Evolutionary conservation across 1,284 basidiomycete species (phyloP).

Genomic region (Ganoderma sp.): DNA sequence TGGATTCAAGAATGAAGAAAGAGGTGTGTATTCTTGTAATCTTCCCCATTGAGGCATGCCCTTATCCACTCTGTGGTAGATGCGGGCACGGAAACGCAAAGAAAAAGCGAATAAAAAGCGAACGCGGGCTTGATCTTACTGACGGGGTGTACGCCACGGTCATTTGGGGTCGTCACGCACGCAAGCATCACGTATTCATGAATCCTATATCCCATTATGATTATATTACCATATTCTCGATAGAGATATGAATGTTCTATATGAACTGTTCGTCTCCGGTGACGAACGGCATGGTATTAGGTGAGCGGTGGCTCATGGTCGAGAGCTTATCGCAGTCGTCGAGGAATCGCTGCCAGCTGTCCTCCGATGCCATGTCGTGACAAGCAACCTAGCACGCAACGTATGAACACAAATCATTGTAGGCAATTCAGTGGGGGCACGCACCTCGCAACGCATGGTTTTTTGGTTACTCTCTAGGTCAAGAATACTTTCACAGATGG

Average conservation of each 20-base stretch:
- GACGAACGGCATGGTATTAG: background rate
- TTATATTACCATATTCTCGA: slow-evolving; percentile 25
- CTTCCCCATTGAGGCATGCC: slow-evolving; percentile 16
- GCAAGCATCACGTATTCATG: slow-evolving; percentile 14
- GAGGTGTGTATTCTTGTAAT: slow-evolving; percentile 55
- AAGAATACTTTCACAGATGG: slow-evolving; percentile 42
- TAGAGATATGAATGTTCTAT: slow-evolving; percentile 22
- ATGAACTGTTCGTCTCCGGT: slow-evolving; percentile 7
- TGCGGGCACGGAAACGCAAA: slow-evolving; percentile 71
- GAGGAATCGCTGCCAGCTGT: slow-evolving; percentile 60
- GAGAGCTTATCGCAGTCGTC: slow-evolving; percentile 56
- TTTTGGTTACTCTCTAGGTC: slow-evolving; percentile 65
- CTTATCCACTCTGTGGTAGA: slow-evolving; percentile 44
- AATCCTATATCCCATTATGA: slow-evolving; percentile 22
- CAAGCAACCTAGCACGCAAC: slow-evolving; percentile 52
- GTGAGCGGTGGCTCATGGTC: slow-evolving; percentile 34
- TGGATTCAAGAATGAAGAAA: slow-evolving; percentile 87
- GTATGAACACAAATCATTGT: slow-evolving; percentile 11
- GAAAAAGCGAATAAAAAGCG: slow-evolving; percentile 72
- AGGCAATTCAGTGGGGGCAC: slow-evolving; percentile 7
- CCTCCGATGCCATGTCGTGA: slow-evolving; percentile 45
- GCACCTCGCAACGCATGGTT: slow-evolving; percentile 60
- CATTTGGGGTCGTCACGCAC: background rate
- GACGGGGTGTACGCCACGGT: background rate
- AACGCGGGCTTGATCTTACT: slow-evolving; percentile 42